A percentile compares a stretch with the other conserved stretches of the same genome.
These are phyloP conservation scores for Xylariomycetidae sp. DNA, from an alignment of 2,329 filamentous ascomycete genomes.

Conservation along the genomic window DNA sequence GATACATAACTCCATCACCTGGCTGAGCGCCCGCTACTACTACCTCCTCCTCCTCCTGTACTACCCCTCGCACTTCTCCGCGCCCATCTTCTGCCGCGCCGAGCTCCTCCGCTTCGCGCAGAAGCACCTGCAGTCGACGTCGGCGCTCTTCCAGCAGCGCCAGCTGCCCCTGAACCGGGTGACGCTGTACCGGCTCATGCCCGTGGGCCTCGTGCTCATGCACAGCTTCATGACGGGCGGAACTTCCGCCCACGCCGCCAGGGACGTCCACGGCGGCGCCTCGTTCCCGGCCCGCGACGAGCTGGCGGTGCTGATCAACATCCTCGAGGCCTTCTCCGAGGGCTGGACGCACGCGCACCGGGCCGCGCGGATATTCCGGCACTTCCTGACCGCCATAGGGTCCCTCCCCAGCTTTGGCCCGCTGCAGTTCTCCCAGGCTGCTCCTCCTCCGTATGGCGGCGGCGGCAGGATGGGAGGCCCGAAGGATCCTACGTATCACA, in stretches of 20 bases:
- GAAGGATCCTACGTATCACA: constrained; percentile 13
- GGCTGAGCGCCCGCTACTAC: constrained; percentile 39
- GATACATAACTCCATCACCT: constrained; percentile 40
- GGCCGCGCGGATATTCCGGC: constrained; percentile 30
- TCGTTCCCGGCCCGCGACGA: constrained; percentile 31
- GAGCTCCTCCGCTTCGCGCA: constrained; percentile 35
- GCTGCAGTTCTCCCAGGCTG: constrained; percentile 10
- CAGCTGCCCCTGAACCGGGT: constrained; percentile 39
- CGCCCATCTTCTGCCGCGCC: constrained; percentile 22
- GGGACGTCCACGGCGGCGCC: no score
- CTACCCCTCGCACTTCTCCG: constrained; percentile 37
- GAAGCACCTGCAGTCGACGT: constrained; percentile 38
- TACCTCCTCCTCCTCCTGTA: constrained; percentile 39
- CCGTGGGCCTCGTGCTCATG: constrained; percentile 33
- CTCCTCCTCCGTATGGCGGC: background rate
- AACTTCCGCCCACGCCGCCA: no score
- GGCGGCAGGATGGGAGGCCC: constrained; percentile 5
- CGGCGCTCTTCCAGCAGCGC: constrained; percentile 36
- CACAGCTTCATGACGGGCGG: constrained; percentile 21
- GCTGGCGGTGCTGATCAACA: constrained; percentile 26
- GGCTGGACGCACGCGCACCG: constrained; percentile 30
- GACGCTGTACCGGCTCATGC: constrained; percentile 35
- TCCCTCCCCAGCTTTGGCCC: constrained; percentile 13
- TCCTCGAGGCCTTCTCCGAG: constrained; percentile 34
- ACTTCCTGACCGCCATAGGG: constrained; percentile 21